phyloP scores from a whole-genome alignment of 2,329 filamentous ascomycete genomes.

The Botryotinia globosa region DNA sequence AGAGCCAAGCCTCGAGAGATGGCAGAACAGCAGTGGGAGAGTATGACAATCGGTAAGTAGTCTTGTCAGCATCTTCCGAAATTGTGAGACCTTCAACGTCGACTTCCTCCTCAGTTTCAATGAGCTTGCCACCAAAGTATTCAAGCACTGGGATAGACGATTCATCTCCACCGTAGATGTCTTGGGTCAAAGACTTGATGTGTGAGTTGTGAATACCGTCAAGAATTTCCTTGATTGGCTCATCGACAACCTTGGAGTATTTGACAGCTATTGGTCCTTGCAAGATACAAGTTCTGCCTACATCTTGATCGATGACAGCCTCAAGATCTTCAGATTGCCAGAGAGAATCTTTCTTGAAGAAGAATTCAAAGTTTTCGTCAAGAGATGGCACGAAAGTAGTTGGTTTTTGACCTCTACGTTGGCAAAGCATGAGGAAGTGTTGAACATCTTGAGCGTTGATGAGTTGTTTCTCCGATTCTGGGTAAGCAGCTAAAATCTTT shows the following conservation, averaged over 20 bases:
- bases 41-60: constrained; percentile 78
- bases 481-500: constrained; percentile 76
- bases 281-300: constrained; percentile 91
- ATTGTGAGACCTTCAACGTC: constrained; percentile 86
- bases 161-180: constrained; percentile 74
- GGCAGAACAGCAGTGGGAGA: constrained; percentile 73
- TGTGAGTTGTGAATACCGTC: constrained; percentile 87
- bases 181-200: constrained; percentile 73
- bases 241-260: constrained; percentile 85
- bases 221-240: constrained; percentile 92
- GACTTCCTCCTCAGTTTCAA: constrained; percentile 66
- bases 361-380: constrained; percentile 97
- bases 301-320: constrained; percentile 92
- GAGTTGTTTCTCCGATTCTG: constrained; percentile 82
- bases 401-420: constrained; percentile 90
- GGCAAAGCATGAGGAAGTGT: constrained; percentile 90
- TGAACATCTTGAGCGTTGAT: constrained; percentile 99
- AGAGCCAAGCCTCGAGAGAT: constrained; percentile 77
- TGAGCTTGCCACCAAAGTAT: constrained; percentile 89
- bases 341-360: constrained; percentile 99
- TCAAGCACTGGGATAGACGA: constrained; percentile 79
- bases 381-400: constrained; percentile 94
- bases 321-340: constrained; percentile 99
- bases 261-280: constrained; percentile 91
- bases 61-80: constrained; percentile 74